These are phyloP conservation scores for Penicillium fuscoglaucum DNA, from an alignment of 2,329 filamentous ascomycete species.

Conservation along the genomic window DNA sequence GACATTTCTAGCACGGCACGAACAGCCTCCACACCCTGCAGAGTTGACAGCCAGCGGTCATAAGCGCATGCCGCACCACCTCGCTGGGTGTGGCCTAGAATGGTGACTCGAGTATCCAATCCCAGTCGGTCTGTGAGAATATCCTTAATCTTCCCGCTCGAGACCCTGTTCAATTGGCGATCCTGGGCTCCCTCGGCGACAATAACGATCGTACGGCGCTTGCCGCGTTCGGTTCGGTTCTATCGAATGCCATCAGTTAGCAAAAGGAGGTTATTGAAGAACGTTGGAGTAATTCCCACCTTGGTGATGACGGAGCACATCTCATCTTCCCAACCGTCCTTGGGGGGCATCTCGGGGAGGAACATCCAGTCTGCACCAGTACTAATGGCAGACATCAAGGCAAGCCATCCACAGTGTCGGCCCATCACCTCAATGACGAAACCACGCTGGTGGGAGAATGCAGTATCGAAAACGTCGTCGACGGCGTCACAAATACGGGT, in stretches of 20 bases:
- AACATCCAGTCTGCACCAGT: constrained; percentile 97
- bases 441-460: constrained; percentile 90
- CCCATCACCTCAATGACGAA: constrained; percentile 99
- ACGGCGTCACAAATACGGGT: constrained; percentile 92
- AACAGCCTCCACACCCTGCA: constrained; percentile 93
- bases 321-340: constrained; percentile 82
- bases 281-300: constrained; percentile 42
- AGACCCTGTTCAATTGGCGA: constrained; percentile 78
- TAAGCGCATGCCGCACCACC: constrained; percentile 91
- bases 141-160: constrained; percentile 76
- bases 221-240: constrained; percentile 78
- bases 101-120: constrained; percentile 91
- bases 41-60: constrained; percentile 86
- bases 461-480: constrained; percentile 89
- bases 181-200: constrained; percentile 94
- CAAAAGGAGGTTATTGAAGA: constrained; percentile 22
- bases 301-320: constrained; percentile 78
- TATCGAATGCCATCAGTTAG: constrained; percentile 36
- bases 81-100: constrained; percentile 94
- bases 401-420: constrained; percentile 94
- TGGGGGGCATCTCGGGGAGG: constrained; percentile 88
- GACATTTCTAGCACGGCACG: constrained; percentile 86
- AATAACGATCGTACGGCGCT: constrained; percentile 97
- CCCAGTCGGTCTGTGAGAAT: constrained; percentile 78
- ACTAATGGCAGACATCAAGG: constrained; percentile 91